Evolutionary conservation across 495 filamentous ascomycete species (phyloP), one percentile per base, ranked within the genome.

Genomic region (Thermochaetoides thermophila): DNA sequence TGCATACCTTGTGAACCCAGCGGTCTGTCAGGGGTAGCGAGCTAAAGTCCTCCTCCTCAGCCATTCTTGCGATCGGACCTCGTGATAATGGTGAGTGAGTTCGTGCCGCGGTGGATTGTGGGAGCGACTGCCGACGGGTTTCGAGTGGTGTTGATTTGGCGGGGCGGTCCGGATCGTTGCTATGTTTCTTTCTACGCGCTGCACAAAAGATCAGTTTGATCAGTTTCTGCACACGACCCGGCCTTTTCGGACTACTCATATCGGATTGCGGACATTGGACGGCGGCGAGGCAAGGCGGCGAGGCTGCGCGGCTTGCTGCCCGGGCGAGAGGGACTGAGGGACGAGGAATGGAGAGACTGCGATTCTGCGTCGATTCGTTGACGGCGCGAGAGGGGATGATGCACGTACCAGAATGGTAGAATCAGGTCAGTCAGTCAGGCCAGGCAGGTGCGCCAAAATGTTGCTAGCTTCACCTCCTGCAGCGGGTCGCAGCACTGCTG

Each of bases 1-100:
- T n/a, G n/a, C 68, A 44, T 49, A 83, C 79, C 71, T 95, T 95
- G 64, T 95, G 84, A 26, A 74, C 56, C 55, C 86, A 92, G 48
- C 83, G 72, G 35, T 93, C 85, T 7, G 74, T 68, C 25, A 93
- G 57, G 10, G 86, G 79, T 29, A 95, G 61, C 41, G 75, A 70
- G 56, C 74, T 81, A 52, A 79, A 91, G 51, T 94, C 85, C 41
- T 86, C 81, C 53, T 86, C 81, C 46, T 80, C 76, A 12, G 71
- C 74, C 76, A 81, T 81, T 36, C 33, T 44, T 32, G 40, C n/a
- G n/a, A n/a, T n/a, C n/a, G n/a, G n/a, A n/a, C n/a, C n/a, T n/a
- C n/a, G n/a, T n/a, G n/a, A n/a, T n/a, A n/a, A n/a, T n/a, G n/a
- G n/a, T n/a, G n/a, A n/a, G n/a, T n/a, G n/a, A n/a, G n/a, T n/a